Base-by-base conservation (phyloP, 139 green algal species). In the Chlorella sp. region DNA sequence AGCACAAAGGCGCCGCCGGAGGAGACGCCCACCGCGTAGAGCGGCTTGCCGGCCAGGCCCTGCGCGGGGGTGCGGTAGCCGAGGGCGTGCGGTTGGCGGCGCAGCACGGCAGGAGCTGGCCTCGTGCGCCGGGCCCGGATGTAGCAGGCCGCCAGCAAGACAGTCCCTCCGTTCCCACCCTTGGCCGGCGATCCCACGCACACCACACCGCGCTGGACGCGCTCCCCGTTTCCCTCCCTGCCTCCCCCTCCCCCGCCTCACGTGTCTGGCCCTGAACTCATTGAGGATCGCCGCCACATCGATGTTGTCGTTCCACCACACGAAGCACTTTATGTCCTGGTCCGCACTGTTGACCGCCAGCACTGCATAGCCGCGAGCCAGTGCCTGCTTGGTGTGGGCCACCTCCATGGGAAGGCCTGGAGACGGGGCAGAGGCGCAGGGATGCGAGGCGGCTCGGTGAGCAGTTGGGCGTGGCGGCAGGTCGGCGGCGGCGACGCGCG, bases 351-450 rank as follows among this genome's bases (percentile, higher is more conserved):
- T 42, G 3, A 75, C 17, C 3, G 69, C 69, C 14, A 75, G 15
- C n/a, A 75, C 69, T 5, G 69, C 69, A 35, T 75, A 75, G 38
- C 69, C 69, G 3, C 69, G 53, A 4, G 53, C 53, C 69, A 75
- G 69, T 4, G 69, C 69, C 69, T 75, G 69, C 69, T 75, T 75
- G 38, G 69, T 75, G 69, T 75, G 69, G 4, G 53, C n/a, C 27
- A 75, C 69, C 69, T 75, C 69, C 53, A 67, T 53, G 3, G 69
- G 69, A 27, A 75, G 69, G 53, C 69, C 69, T n/a, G n/a, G n/a
- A n/a, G n/a, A n/a, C n/a, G n/a, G n/a, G n/a, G n/a, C n/a, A n/a
- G n/a, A n/a, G n/a, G n/a, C n/a, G n/a, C n/a, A n/a, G n/a, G n/a
- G n/a, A n/a, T n/a, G n/a, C n/a, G n/a, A n/a, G n/a, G n/a, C n/a